A percentile compares a stretch with the other conserved stretches of the same genome.
These are phyloP conservation scores for Hygrocybe coccinea DNA, from an alignment of 768 basidiomycete species.

Conservation along the genomic window DNA sequence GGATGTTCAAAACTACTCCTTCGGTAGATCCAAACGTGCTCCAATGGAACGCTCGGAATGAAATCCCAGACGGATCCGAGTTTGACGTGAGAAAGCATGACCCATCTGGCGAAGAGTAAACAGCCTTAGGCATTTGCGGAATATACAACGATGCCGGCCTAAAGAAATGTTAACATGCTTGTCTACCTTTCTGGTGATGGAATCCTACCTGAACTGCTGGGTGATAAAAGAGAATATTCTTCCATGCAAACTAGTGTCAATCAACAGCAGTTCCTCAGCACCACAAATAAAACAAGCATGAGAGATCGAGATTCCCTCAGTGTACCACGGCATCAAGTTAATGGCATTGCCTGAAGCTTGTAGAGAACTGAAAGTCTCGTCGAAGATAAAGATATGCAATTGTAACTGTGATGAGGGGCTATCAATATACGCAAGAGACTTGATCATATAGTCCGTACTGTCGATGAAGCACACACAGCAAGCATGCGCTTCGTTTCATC, in stretches of 20 bases:
- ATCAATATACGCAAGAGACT: neutral
- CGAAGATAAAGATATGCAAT: conserved; percentile 45
- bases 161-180: neutral
- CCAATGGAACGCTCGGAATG: conserved; percentile 49
- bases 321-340: conserved; percentile 44
- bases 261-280: conserved; percentile 47
- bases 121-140: conserved; percentile 27
- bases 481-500: conserved; percentile 50
- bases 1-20: conserved; percentile 36
- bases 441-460: conserved; percentile 22
- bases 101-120: conserved; percentile 50
- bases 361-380: conserved; percentile 39
- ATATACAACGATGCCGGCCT: conserved; percentile 47
- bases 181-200: neutral
- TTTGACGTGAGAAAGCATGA: conserved; percentile 44
- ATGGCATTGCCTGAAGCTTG: conserved; percentile 39
- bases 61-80: conserved; percentile 10
- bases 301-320: conserved; percentile 20
- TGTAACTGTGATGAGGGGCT: neutral
- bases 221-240: conserved; percentile 52
- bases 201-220: conserved; percentile 48
- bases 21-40: conserved; percentile 48
- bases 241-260: conserved; percentile 41
- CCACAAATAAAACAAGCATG: conserved; percentile 44
- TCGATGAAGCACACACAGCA: conserved; percentile 40